Evolutionary conservation across 306 rosid species (phyloP).

Genomic region (Rosa multiflora): DNA sequence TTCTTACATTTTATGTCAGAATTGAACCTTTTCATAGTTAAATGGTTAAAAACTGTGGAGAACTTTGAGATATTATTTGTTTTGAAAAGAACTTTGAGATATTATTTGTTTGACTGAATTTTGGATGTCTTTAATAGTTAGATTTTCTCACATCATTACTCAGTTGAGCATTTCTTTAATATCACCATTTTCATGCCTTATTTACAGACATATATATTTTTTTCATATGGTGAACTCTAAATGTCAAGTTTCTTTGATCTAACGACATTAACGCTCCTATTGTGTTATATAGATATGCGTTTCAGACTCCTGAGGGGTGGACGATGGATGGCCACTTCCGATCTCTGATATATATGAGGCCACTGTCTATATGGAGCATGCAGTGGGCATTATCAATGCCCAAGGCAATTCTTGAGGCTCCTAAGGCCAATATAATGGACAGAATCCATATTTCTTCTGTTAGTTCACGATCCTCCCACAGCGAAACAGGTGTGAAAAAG

Average conservation of each 20-base stretch:
- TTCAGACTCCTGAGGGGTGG: constrained; percentile 97
- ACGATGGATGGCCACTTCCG: constrained; percentile 86
- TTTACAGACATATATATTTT: neutral
- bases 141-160: neutral
- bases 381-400: constrained; percentile 78
- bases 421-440: constrained; percentile 83
- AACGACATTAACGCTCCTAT: neutral
- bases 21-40: neutral
- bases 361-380: constrained; percentile 94
- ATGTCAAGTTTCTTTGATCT: neutral
- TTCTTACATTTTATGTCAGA: neutral
- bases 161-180: neutral
- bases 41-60: neutral
- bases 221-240: neutral
- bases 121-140: neutral
- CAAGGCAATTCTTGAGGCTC: constrained; percentile 91
- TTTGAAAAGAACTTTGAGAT: neutral
- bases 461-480: constrained; percentile 46
- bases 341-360: constrained; percentile 94
- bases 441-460: constrained; percentile 74
- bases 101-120: neutral
- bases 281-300: constrained; percentile 64
- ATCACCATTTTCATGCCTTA: neutral
- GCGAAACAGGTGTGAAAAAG: constrained; percentile 72
- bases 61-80: neutral